Conservation (phyloP, 306 rosid species). For the Malus fusca region DNA sequence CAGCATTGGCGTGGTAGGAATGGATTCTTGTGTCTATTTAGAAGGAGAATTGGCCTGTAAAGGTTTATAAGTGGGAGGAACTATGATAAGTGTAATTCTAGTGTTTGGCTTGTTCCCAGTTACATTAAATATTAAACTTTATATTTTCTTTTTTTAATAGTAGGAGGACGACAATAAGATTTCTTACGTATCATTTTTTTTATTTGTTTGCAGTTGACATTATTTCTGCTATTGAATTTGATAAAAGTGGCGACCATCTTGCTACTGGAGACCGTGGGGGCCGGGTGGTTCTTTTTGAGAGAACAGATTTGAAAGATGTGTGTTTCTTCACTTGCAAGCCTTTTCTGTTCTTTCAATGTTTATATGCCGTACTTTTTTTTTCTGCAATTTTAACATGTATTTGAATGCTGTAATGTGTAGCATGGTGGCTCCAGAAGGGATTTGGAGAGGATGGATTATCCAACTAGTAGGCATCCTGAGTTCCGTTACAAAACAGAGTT, state of each 20-base stretch:
- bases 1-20: not conserved
- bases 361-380: not conserved
- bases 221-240: slow-evolving; percentile 97
- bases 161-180: not conserved
- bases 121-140: not conserved
- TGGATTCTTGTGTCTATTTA: slow-evolving; percentile 1
- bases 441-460: slow-evolving; percentile 72
- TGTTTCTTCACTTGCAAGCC: slow-evolving; percentile 20
- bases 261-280: slow-evolving; percentile 99
- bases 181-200: slow-evolving; percentile 13
- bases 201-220: slow-evolving; percentile 75
- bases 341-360: slow-evolving; percentile 9
- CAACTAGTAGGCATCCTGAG: slow-evolving; percentile 86
- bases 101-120: not conserved
- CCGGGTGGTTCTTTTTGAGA: slow-evolving; percentile 96
- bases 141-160: not conserved
- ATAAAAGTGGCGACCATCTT: slow-evolving; percentile 90
- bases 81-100: not conserved
- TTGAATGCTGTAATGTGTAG: slow-evolving; percentile 36
- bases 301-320: slow-evolving; percentile 90
- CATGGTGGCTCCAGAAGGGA: slow-evolving; percentile 77
- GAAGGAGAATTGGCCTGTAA: not conserved
- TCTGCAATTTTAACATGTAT: slow-evolving; percentile 1
- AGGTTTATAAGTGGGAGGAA: not conserved
- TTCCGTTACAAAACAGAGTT: slow-evolving; percentile 98